Evolutionary conservation across 2,329 filamentous ascomycete species (phyloP).

Genomic region (Aspergillus amoenus): DNA sequence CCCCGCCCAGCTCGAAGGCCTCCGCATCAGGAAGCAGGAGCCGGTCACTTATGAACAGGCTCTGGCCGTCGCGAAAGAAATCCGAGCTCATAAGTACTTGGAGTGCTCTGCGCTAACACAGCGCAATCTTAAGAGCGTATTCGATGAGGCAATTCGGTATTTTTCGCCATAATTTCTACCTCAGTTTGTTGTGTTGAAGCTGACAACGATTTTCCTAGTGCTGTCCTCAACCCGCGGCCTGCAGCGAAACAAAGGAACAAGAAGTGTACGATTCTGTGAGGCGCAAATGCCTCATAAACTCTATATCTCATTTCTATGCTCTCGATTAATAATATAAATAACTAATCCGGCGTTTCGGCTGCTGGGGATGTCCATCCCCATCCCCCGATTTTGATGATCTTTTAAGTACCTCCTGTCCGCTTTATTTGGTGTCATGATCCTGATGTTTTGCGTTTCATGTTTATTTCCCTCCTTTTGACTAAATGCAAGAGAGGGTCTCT

Average conservation of each 20-base stretch:
- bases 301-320: conserved; percentile 10
- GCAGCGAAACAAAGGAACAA: conserved; percentile 46
- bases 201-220: conserved; percentile 28
- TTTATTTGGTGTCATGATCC: conserved; percentile 19
- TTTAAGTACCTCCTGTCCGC: conserved; percentile 13
- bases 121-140: conserved; percentile 96
- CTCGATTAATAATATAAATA: conserved; percentile 38
- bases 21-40: conserved; percentile 91
- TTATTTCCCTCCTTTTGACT: not conserved
- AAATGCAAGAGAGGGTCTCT: conserved; percentile 14
- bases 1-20: conserved; percentile 72
- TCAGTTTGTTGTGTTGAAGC: not conserved
- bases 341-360: conserved; percentile 40
- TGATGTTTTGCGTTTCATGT: conserved; percentile 17
- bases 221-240: conserved; percentile 50
- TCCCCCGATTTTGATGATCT: conserved; percentile 24
- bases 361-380: conserved; percentile 22
- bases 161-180: conserved; percentile 31
- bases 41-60: conserved; percentile 96
- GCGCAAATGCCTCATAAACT: not conserved
- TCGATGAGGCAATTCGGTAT: conserved; percentile 97
- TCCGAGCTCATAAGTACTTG: conserved; percentile 93
- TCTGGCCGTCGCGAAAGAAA: conserved; percentile 84
- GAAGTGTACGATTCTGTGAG: conserved; percentile 48
- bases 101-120: conserved; percentile 97